A percentile compares a stretch with the other conserved stretches of the same genome.
Conservation (phyloP, 768 basidiomycete species). For the Peribolospora kevripleyi region DNA sequence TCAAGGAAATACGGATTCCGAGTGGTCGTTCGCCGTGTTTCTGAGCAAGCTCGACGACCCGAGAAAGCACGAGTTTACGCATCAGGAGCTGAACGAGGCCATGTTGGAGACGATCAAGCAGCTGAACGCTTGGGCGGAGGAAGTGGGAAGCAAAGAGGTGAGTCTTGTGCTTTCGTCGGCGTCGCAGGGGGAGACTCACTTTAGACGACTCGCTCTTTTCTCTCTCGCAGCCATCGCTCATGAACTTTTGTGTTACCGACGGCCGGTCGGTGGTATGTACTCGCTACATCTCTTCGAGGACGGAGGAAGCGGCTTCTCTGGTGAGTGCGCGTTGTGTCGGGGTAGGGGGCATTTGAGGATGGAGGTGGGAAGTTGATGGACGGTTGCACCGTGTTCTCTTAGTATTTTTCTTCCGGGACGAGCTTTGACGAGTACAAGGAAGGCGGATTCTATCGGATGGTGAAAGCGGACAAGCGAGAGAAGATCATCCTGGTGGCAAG, state of each 20-base stretch:
- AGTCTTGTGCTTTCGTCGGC: not conserved
- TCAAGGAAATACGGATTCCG: conserved; percentile 87
- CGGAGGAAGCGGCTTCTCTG: conserved; percentile 77
- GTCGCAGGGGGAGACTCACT: not conserved
- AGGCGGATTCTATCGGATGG: conserved; percentile 74
- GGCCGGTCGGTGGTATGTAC: conserved; percentile 83
- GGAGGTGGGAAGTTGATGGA: not conserved
- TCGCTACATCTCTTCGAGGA: conserved; percentile 74
- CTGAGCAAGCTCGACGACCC: conserved; percentile 24
- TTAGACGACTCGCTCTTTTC: not conserved
- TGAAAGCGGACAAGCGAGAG: conserved; percentile 80
- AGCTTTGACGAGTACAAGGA: conserved; percentile 72
- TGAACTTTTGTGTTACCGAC: conserved; percentile 95
- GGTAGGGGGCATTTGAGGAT: not conserved
- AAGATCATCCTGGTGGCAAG: conserved; percentile 68
- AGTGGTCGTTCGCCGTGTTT: conserved; percentile 89
- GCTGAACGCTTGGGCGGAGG: conserved; percentile 47
- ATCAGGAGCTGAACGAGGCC: conserved; percentile 45
- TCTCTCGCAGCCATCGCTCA: conserved; percentile 36
- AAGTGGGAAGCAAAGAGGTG: conserved; percentile 8
- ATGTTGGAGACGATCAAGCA: conserved; percentile 69
- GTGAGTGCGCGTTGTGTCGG: conserved; percentile 22
- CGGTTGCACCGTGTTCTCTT: conserved; percentile 2
- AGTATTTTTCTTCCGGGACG: conserved; percentile 92
- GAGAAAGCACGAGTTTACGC: conserved; percentile 35